Evolutionary conservation across 2,329 filamentous ascomycete species (phyloP), one percentile per base, ranked within the genome.

Genomic region (Verticillium tricorpus): DNA sequence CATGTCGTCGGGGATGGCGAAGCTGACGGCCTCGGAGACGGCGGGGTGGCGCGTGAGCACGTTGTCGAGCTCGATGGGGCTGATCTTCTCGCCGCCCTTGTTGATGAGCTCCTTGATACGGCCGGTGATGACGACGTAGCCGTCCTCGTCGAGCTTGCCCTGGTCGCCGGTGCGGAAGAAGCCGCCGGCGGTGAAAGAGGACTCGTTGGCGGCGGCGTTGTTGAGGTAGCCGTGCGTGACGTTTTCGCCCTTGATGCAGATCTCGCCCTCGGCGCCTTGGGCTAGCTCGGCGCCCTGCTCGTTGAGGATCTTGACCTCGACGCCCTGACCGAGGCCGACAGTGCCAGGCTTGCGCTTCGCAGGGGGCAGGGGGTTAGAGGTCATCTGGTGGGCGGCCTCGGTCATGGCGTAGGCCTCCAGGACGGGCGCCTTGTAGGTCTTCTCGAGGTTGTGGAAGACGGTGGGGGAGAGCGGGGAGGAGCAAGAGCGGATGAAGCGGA

Each of bases 321-420:
- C 91, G 55, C 92, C 92, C 76, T 94, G 91, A 3, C 91, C 91
- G 34, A 95, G 72, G 17, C 92, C 92, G 2, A 96, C 92, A 57
- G 88, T 92, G 57, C 92, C 92, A 0, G 92, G 91, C 78, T 90
- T 89, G 68, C 91, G 86, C 76, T 90, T 88, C 19, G 80, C 88
- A 0, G 86, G 85, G 3, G 91, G 90, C 0, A 90, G 80, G 22
- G 87, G 88, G 77, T 89, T 90, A 31, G 89, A 91, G 1, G 90
- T 92, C 89, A 93, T 93, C 74, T 93, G 90, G 71, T 93, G 90
- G 5, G 92, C 87, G 7, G 91, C 92, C 78, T 96, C 92, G 50
- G 92, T 96, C 92, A 96, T 96, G 67, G 92, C 92, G 70, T 96
- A 96, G 11, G 92, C 92, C 77, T 96, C 92, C 19, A 96, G 82